Base-by-base conservation (phyloP, 352 stramenopile genomes). In the Phytophthora pini region DNA sequence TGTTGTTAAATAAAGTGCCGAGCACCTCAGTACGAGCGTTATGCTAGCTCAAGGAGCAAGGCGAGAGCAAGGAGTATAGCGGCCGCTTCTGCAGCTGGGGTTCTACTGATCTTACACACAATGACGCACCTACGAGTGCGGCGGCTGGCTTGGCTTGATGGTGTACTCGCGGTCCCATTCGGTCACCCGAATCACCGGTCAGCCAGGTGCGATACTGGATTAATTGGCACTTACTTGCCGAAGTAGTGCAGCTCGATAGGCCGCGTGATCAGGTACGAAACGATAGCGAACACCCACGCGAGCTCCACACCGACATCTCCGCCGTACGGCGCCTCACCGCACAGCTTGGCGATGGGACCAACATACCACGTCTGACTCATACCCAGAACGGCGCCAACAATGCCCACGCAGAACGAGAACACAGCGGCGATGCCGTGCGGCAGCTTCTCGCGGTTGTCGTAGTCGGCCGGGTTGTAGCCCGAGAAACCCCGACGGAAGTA, bases 341-440 rank as follows among this genome's bases (percentile, higher is more conserved):
- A 66, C 5, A 61, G 9, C 29, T 72, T 66, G 4, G 70, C 74
- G 53, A 82, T 74, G 13, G 56, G 47, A 4, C 74, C 74, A 22
- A 82, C 71, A 51, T 77, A 83, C 75, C 75, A 83, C 17, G 68
- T 77, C 68, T 83, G 75, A 52, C 68, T 80, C 75, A 83, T 83
- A n/a, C 75, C 75, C 15, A 83, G 49, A 4, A 74, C 44, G 12
- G 65, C 68, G 4, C 71, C 75, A 2, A 76, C 72, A 10, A 74
- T 61, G 31, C 75, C 75, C 10, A 67, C 58, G 38, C 52, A 68
- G 43, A 83, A 80, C 5, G 72, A 78, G 43, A 83, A 83, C n/a
- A 83, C 46, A 13, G 75, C 75, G 0, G 75, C 75, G 43, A 79
- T 65, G 12, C 75, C 75, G 36, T 70, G 39, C 17, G 75, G 75